Evolutionary conservation across 2,329 filamentous ascomycete genomes (phyloP), one percentile per base, ranked within the genome.

Genomic region (Phialemoniopsis sp.): DNA sequence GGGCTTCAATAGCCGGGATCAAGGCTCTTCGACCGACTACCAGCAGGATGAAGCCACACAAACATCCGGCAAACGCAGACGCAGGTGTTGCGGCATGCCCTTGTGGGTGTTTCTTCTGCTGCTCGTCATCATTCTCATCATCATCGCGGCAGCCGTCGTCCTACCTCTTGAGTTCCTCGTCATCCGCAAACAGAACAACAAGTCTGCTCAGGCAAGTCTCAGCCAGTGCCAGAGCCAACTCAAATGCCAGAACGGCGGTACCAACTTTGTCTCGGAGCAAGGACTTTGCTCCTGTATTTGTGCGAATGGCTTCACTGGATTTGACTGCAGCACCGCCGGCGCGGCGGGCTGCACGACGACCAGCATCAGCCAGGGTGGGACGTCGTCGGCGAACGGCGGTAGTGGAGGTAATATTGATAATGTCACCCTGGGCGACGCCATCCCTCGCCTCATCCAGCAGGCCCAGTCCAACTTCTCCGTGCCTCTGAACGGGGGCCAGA

Each of bases 271-370:
- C 15, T 48, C 50, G 10, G 78, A 75, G 13, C 70, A 78, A 41
- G 76, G 78, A 4, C 67, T 75, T 15, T 97, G 91, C 63, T 84
- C 83, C 12, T 98, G 91, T 58, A 80, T 96, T 32, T 98, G 91
- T 62, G 80, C 84, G 16, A 89, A 93, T 52, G 89, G 90, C 2
- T 97, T 91, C 58, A 90, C 86, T 0, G 74, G 76, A 13, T 62
- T 64, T 16, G 67, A 73, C 43, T 80, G 77, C 53, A 70, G 67
- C 5, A 58, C 61, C 17, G 57, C 62, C 2, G 68, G 67, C 36
- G 58, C 67, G 1, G 60, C 67, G 30, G 75, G 74, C 13, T 81
- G 77, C 52, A 74, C 73, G 2, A 76, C 71, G 2, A 72, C 73
- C 9, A 63, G 67, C 19, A 76, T 64, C 18, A 36, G 28, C 35